These are phyloP conservation scores for Eudorina sp. DNA, from an alignment of 139 green algal species.

Conservation along the genomic window DNA sequence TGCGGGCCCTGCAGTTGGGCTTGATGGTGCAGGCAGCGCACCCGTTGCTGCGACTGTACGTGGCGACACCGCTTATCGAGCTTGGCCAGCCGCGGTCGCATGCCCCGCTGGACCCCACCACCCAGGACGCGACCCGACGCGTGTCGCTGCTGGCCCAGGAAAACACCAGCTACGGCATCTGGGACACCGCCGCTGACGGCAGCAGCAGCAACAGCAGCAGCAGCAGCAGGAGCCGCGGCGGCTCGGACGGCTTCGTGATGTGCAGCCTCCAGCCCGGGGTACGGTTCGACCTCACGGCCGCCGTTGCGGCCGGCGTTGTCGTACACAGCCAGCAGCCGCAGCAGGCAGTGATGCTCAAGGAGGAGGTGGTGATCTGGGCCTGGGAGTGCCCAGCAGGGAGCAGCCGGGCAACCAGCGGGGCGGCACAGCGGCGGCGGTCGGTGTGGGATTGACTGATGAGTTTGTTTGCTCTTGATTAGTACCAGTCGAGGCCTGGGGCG, in stretches of 20 bases:
- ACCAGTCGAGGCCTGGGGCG: no score
- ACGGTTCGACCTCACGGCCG: not conserved
- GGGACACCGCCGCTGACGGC: not conserved
- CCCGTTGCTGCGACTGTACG: constrained; percentile 16
- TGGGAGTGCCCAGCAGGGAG: not conserved
- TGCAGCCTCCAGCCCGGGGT: constrained; percentile 10
- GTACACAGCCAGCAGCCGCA: not conserved
- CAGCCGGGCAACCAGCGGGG: no score
- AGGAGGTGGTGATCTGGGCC: constrained; percentile 20
- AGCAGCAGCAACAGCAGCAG: no score
- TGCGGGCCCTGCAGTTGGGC: constrained; percentile 20
- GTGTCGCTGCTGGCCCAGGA: not conserved
- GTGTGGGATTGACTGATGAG: no score
- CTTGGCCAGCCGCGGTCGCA: not conserved
- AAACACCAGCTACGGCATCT: not conserved
- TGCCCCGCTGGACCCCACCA: not conserved
- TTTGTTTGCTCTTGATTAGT: no score
- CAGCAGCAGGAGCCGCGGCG: not conserved
- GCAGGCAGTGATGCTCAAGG: not conserved
- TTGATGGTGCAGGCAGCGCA: constrained; percentile 17
- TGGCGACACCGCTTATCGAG: not conserved
- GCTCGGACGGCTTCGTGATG: not conserved
- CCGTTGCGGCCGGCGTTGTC: not conserved
- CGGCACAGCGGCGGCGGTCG: no score
- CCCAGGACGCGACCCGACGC: constrained; percentile 1